phyloP scores from a whole-genome alignment of 495 filamentous ascomycete genomes.

The Aspergillus hancockii region DNA sequence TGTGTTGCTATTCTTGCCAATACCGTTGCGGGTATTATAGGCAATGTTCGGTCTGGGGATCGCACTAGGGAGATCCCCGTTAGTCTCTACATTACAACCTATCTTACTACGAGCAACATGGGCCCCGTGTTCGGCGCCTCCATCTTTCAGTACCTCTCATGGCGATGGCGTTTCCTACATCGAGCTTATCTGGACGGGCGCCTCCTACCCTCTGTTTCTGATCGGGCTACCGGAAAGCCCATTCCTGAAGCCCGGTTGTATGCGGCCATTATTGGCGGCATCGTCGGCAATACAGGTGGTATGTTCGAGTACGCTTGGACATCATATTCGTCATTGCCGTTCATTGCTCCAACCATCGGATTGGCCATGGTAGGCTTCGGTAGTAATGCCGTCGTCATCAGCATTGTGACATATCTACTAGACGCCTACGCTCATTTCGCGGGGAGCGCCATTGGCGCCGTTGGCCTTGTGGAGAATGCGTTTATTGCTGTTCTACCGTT shows the following conservation, averaged over 20 bases:
- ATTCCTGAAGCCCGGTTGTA: slow-evolving; percentile 43
- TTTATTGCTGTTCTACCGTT: slow-evolving; percentile 31
- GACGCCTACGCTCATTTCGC: slow-evolving; percentile 32
- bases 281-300: slow-evolving; percentile 37
- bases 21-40: slow-evolving; percentile 45
- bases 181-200: slow-evolving; percentile 48
- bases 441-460: slow-evolving; percentile 25
- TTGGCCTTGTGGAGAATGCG: slow-evolving; percentile 27
- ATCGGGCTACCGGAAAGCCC: slow-evolving; percentile 31
- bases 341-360: too few species aligned
- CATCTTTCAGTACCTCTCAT: slow-evolving; percentile 39
- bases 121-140: slow-evolving; percentile 50
- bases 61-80: slow-evolving; percentile 44
- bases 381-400: not conserved
- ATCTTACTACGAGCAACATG: slow-evolving; percentile 44
- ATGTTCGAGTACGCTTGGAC: slow-evolving; percentile 47
- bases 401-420: not conserved
- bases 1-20: slow-evolving; percentile 48
- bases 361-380: too few species aligned
- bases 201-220: slow-evolving; percentile 38
- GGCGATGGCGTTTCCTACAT: slow-evolving; percentile 53
- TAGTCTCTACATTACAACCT: slow-evolving; percentile 44
- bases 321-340: slow-evolving; percentile 24
- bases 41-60: slow-evolving; percentile 49
- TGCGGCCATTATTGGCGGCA: slow-evolving; percentile 30